Base-by-base conservation (phyloP, 441 rosid species). In the Breynia disticha region DNA sequence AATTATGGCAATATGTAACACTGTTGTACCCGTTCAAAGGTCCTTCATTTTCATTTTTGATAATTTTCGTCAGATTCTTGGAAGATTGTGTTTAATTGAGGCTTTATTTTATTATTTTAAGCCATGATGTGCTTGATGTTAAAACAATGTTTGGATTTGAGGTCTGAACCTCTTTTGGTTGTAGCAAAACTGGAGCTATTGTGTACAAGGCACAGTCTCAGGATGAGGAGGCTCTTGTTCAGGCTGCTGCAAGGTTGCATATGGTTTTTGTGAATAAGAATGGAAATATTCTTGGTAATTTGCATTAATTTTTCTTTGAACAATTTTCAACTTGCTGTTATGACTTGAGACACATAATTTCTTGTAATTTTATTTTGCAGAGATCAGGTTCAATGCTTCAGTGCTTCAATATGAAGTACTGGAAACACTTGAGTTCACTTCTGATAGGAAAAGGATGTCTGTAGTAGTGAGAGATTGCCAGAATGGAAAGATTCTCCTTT, bases 391-490 rank as follows among this genome's bases (percentile, higher is more conserved):
- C 65, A 83, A 87, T 59, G 79, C 72, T 56, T 72, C 68, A 52
- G 63, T 59, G 32, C 60, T 90, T 61, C 83, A 72, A 20, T 94
- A 83, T 60, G 97, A 90, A 75, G 75, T 85, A 38, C 66, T 94
- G 75, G 99, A 90, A 50, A 78, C 79, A 63, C 82, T 94, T 63
- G 99, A 94, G 78, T 90, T 94, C 76, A 90, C 99, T 63, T 94
- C 97, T 64, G 96, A 94, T 70, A 70, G 99, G 66, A 90, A 94
- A 81, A 83, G 97, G 79, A 94, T 94, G 99, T 94, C 99, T 11
- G 81, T 85, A 57, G 91, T 87, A 60, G 80, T 90, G 67, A 82
- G 70, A 79, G 96, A 87, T 77, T 74, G 82, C 64, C 86, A 72
- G 58, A 81, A 65, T 63, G 91, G 82, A 64, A 87, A 80, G 71